Conservation (phyloP, 2,329 filamentous ascomycete genomes). For the Aspergillus sojae region DNA sequence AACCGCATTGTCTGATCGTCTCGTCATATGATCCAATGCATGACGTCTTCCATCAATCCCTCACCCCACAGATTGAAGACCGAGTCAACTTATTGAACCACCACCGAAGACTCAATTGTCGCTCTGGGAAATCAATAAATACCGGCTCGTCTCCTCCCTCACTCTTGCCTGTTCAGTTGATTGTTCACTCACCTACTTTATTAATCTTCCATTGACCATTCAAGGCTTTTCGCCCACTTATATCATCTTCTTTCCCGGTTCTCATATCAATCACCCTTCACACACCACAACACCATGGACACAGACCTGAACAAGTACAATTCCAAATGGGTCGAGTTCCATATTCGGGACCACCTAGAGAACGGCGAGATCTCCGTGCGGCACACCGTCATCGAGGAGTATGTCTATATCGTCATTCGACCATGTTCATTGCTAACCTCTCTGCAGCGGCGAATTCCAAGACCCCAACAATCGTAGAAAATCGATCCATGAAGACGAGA, state of each 20-base stretch:
- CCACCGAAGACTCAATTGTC: too few species aligned
- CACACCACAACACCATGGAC: neutral
- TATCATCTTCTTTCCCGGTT: too few species aligned
- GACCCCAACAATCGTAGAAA: slow-evolving; percentile 25
- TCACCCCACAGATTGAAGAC: too few species aligned
- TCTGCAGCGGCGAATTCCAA: slow-evolving; percentile 31
- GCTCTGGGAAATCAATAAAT: neutral
- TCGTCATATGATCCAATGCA: neutral
- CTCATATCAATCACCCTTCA: neutral
- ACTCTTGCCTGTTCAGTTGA: neutral
- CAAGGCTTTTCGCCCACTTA: too few species aligned
- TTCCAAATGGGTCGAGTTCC: slow-evolving; percentile 32
- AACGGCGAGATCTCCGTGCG: slow-evolving; percentile 29
- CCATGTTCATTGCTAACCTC: slow-evolving; percentile 9
- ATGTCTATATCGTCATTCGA: slow-evolving; percentile 1
- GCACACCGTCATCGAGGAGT: slow-evolving; percentile 34
- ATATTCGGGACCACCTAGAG: slow-evolving; percentile 32
- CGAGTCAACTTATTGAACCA: too few species aligned
- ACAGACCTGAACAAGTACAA: slow-evolving; percentile 27
- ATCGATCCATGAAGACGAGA: slow-evolving; percentile 31
- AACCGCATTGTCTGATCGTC: neutral
- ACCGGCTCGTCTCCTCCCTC: neutral
- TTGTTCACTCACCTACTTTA: too few species aligned
- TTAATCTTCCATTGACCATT: too few species aligned
- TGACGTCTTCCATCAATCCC: neutral